These are phyloP conservation scores for Cercospora beticola DNA, from an alignment of 2,329 filamentous ascomycete genomes.

Conservation along the genomic window DNA sequence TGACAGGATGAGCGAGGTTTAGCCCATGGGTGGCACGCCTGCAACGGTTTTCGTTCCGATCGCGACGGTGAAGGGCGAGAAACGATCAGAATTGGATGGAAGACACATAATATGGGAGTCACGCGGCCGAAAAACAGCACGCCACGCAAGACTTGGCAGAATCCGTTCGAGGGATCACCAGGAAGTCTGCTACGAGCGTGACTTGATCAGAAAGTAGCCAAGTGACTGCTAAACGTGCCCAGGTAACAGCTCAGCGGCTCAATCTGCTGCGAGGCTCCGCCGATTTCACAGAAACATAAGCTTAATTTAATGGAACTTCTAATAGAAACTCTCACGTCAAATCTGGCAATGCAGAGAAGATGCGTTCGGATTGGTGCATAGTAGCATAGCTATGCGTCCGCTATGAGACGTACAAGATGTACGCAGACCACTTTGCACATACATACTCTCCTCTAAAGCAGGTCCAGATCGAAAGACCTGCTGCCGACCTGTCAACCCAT, in stretches of 20 bases:
- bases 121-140: not conserved
- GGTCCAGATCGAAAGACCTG: not conserved
- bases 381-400: not conserved
- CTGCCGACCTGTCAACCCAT: slow-evolving; percentile 2
- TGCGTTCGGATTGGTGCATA: not conserved
- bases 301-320: not conserved
- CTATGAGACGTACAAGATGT: not conserved
- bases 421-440: not conserved
- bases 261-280: not conserved
- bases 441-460: not conserved
- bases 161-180: not conserved
- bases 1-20: not conserved
- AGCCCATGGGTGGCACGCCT: not conserved
- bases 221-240: not conserved
- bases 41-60: not conserved
- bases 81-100: not conserved
- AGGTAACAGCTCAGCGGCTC: not conserved
- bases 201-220: not conserved
- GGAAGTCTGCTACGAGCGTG: not conserved
- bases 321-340: not conserved
- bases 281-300: not conserved
- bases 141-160: not conserved
- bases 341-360: not conserved
- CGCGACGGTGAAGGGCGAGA: not conserved
- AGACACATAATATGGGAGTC: not conserved